Conservation (phyloP, 2,329 filamentous ascomycete genomes). For the Nectriaceae sp. region DNA sequence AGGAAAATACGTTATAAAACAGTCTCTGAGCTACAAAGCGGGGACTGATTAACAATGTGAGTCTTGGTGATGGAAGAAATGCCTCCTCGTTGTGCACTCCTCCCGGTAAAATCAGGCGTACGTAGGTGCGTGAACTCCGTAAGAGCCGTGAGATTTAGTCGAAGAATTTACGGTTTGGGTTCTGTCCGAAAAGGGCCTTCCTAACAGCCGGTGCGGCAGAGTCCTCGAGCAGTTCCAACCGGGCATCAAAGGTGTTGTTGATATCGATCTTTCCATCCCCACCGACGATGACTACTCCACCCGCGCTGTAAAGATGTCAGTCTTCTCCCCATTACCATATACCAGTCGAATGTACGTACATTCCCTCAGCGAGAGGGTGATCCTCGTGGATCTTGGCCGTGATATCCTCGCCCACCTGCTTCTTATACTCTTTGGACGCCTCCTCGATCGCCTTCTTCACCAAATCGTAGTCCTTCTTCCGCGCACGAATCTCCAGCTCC, state of each 20-base stretch:
- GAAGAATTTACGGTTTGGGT: conserved; percentile 92
- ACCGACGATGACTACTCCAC: conserved; percentile 79
- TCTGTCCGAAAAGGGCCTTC: conserved; percentile 87
- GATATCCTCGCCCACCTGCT: conserved; percentile 69
- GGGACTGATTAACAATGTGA: conserved; percentile 28
- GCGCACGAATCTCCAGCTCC: conserved; percentile 71
- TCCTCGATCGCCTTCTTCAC: conserved; percentile 78
- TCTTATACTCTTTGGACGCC: conserved; percentile 82
- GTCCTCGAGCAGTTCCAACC: conserved; percentile 80
- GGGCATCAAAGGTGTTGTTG: conserved; percentile 96
- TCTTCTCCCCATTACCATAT: neutral
- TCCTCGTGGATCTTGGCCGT: conserved; percentile 74
- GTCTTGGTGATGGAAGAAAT: conserved; percentile 20
- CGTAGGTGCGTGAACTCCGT: neutral
- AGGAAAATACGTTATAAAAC: conserved; percentile 33
- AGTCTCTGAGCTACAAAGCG: conserved; percentile 37
- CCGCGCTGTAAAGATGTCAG: conserved; percentile 61
- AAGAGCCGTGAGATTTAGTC: conserved; percentile 58
- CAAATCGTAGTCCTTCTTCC: conserved; percentile 76
- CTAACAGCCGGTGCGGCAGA: conserved; percentile 84
- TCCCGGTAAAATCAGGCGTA: conserved; percentile 3
- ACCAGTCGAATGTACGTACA: conserved; percentile 61
- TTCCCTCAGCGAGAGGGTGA: conserved; percentile 76
- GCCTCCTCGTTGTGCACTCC: conserved; percentile 21
- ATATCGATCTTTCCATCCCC: conserved; percentile 93